Percentiles rank a stretch among this genome's conserved stretches.
Evolutionary conservation across 2,329 filamentous ascomycete species (phyloP).

Genomic region (Fusarium odoratissimum): DNA sequence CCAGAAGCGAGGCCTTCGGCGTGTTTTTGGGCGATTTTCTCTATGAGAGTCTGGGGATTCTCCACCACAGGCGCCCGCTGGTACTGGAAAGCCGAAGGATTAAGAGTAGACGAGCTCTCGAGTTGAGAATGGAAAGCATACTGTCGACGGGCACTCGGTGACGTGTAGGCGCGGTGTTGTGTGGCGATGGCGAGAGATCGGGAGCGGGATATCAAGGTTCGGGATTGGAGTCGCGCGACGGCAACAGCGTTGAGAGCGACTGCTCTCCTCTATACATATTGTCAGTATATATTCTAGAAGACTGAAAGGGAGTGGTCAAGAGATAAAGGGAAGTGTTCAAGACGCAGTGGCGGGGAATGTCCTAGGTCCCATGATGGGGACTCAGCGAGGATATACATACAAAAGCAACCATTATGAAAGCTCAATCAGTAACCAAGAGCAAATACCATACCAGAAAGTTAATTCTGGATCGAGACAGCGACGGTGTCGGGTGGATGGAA

Average conservation of each 20-base stretch:
- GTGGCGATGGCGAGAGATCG: constrained; percentile 22
- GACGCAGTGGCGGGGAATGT: neutral
- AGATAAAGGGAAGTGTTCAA: neutral
- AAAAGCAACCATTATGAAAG: constrained; percentile 22
- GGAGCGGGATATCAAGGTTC: constrained; percentile 10
- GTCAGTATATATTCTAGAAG: neutral
- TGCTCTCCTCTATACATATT: constrained; percentile 24
- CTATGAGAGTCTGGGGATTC: constrained; percentile 81
- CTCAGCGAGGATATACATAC: neutral
- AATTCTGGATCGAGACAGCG: neutral
- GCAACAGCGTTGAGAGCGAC: constrained; percentile 28
- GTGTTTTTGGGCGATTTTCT: constrained; percentile 91
- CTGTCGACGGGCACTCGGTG: constrained; percentile 13
- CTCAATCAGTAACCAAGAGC: neutral
- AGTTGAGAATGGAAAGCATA: constrained; percentile 70
- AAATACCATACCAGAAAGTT: neutral
- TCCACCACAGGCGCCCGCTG: constrained; percentile 48
- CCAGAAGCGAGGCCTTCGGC: constrained; percentile 79
- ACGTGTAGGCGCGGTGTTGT: constrained; percentile 25
- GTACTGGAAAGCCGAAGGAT: constrained; percentile 66
- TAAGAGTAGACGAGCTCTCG: constrained; percentile 60
- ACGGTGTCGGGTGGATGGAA: neutral
- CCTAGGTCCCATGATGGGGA: neutral
- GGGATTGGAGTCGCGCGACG: constrained; percentile 10
- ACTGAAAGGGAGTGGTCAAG: no score